Evolutionary conservation across 140 eudicot genomes (phyloP), one percentile per base, ranked within the genome.

Genomic region (Cichorium intybus): DNA sequence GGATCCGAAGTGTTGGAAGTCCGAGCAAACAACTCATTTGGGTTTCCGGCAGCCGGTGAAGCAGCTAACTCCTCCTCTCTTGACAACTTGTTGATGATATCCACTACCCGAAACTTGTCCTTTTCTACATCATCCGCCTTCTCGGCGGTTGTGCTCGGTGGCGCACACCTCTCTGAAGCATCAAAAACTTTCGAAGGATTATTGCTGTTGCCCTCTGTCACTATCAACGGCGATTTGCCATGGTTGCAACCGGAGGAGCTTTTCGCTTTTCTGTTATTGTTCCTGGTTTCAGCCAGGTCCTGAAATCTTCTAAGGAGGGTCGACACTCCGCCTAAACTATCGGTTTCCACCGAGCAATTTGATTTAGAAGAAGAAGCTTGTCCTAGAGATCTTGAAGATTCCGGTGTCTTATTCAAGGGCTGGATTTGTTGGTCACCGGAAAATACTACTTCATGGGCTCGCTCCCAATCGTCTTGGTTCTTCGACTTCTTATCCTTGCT

Each of bases 291-390:
- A 0, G 74, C 77, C 15, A 77, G 75, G 17, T 62, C 79, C 46
- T 80, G 68, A 95, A 95, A 89, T 55, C 54, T 79, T 54, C 74
- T 79, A 45, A 86, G 81, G 16, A 89, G 76, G 11, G 92, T 83
- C 4, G 97, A 89, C 22, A 89, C 97, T 14, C 79, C 86, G 2
- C 86, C 77, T 37, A 31, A 65, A 65, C 70, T 75, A 16, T 63
- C 71, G 14, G 60, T 62, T 66, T 75, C 82, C 3, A 24, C 71
- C 5, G 76, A 60, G 57, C 49, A 31, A 14, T 70, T 71, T 6
- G 79, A 71, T 21, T 45, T 45, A 24, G 61, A 21, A 3, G 78
- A 68, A 14, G 63, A 69, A 37, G 4, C 57, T 46, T 58, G 27
- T 12, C 31, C 37, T 41, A 55, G 45, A 55, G 56, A 46, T 43